Evolutionary conservation across 805 yeast genomes (phyloP).

Genomic region (Hanseniaspora thailandica): DNA sequence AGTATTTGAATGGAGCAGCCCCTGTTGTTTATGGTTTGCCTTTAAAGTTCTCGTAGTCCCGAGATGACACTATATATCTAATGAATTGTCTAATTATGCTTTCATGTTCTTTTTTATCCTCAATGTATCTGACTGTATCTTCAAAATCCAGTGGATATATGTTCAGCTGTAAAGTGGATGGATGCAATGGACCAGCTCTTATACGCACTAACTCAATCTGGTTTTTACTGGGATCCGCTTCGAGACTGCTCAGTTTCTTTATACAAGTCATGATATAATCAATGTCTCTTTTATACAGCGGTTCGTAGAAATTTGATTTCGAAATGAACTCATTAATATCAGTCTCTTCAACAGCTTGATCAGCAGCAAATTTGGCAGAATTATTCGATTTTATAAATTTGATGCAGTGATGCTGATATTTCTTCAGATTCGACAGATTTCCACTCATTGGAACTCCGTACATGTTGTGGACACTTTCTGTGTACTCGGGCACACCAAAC

Average conservation of each 20-base stretch:
- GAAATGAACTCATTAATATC: neutral
- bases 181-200: neutral
- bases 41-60: conserved; percentile 23
- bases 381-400: neutral
- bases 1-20: conserved; percentile 79
- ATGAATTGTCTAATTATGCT: neutral
- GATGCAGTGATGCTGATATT: neutral
- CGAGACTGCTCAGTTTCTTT: neutral
- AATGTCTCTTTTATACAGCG: neutral
- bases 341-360: neutral
- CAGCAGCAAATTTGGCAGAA: neutral
- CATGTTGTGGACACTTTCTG: neutral
- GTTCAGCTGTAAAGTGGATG: neutral
- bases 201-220: neutral
- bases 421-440: too few species aligned
- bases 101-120: neutral
- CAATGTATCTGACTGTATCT: neutral
- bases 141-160: neutral
- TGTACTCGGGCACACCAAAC: neutral
- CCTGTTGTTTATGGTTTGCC: conserved; percentile 89
- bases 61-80: neutral
- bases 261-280: neutral
- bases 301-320: neutral
- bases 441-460: neutral
- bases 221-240: neutral